A percentile compares a stretch with the other conserved stretches of the same genome.
These are phyloP conservation scores for Pleodorina starrii DNA, from an alignment of 139 green algal genomes.

Conservation along the genomic window DNA sequence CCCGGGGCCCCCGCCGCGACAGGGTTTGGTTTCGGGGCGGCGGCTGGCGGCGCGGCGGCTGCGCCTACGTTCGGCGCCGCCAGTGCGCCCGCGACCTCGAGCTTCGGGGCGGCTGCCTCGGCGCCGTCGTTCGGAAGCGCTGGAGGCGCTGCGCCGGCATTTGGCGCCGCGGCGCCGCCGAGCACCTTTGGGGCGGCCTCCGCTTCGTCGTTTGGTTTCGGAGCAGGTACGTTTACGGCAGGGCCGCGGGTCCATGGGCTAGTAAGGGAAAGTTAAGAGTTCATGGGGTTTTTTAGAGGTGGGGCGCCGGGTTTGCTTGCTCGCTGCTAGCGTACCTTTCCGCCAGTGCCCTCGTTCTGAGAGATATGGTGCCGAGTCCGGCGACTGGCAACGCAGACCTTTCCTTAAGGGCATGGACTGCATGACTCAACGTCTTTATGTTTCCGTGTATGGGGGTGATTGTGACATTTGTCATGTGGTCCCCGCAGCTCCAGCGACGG, in stretches of 20 bases:
- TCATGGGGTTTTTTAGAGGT: too few relatives aligned
- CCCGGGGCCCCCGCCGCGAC: not conserved
- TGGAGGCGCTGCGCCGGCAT: not conserved
- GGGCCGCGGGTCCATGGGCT: too few relatives aligned
- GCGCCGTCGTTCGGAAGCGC: slow-evolving; percentile 8
- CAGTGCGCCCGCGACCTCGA: not conserved
- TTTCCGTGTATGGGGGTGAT: too few relatives aligned
- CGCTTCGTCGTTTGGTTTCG: not conserved
- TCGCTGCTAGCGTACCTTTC: too few relatives aligned
- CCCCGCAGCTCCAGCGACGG: not conserved
- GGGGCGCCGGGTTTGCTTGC: too few relatives aligned
- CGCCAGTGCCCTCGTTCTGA: too few relatives aligned
- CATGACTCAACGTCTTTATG: too few relatives aligned
- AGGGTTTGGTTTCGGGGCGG: not conserved
- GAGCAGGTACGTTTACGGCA: slow-evolving; percentile 8
- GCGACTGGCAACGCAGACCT: too few relatives aligned
- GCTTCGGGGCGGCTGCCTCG: not conserved
- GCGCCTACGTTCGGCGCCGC: not conserved
- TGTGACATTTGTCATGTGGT: not conserved
- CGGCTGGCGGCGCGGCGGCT: not conserved
- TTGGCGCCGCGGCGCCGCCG: not conserved
- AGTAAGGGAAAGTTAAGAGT: too few relatives aligned
- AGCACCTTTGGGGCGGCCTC: not conserved
- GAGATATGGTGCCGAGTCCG: too few relatives aligned
- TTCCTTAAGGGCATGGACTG: too few relatives aligned